Evolutionary conservation across 1,284 basidiomycete species (phyloP).

Genomic region (Apiotrichum mycotoxinovorans): DNA sequence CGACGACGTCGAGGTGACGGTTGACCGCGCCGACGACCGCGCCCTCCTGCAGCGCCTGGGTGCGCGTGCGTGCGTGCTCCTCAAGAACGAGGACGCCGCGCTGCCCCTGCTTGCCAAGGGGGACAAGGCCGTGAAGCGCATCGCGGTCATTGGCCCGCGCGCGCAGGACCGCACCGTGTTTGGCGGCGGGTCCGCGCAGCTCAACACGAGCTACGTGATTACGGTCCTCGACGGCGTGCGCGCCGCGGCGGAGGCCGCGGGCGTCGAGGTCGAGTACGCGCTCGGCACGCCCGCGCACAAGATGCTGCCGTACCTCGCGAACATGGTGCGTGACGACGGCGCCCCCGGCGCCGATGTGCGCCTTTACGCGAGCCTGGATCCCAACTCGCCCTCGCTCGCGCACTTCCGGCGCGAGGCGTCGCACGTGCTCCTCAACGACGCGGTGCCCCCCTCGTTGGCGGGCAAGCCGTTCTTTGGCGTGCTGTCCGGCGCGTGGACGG

Average conservation of each 20-base stretch:
- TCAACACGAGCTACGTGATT: conserved; percentile 54
- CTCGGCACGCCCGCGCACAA: conserved; percentile 26
- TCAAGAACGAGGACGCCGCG: conserved; percentile 51
- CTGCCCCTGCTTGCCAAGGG: conserved; percentile 35
- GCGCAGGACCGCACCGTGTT: conserved; percentile 56
- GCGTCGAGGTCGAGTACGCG: conserved; percentile 52
- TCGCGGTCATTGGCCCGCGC: conserved; percentile 61
- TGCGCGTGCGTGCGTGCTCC: conserved; percentile 58
- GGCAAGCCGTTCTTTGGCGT: conserved; percentile 23
- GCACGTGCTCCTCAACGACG: conserved; percentile 32
- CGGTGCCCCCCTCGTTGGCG: conserved; percentile 16
- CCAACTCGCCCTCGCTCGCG: conserved; percentile 9
- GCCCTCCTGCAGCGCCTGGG: conserved; percentile 27
- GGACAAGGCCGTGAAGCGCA: too few relatives aligned
- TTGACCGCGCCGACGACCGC: conserved; percentile 20
- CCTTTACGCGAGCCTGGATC: conserved; percentile 24
- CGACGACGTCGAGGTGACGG: too few relatives aligned
- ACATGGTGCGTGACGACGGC: conserved; percentile 15
- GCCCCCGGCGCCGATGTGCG: conserved; percentile 25
- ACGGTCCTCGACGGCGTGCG: conserved; percentile 57
- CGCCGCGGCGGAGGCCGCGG: conserved; percentile 47
- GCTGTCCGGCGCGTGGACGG: conserved; percentile 23
- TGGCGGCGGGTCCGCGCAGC: conserved; percentile 58
- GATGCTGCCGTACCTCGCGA: conserved; percentile 24
- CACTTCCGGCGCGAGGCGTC: conserved; percentile 20